Base-by-base conservation (phyloP, 75 land plant genomes). In the Selaginella moellendorffii region DNA sequence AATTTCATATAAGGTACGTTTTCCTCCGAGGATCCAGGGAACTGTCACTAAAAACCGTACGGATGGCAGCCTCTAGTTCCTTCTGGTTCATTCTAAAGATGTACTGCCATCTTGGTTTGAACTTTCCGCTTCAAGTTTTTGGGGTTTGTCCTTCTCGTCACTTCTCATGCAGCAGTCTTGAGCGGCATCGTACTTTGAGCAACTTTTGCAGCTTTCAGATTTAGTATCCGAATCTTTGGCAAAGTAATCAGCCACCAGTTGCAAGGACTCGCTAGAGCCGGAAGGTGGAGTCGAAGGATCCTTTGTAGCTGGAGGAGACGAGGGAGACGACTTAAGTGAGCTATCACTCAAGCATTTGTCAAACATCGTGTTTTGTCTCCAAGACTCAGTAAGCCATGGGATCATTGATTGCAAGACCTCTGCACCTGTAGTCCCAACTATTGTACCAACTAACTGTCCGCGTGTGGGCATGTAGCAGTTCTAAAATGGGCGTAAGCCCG, bases 21-120 rank as follows among this genome's bases (percentile, higher is more conserved):
- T 83, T 88, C 72, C 85, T 72, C 23, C 90, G 76, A n/a, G n/a
- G 95, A 77, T 88, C 95, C 65, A 85, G 75, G 2, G 85, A 74
- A 53, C 81, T 60, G 69, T 88, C 95, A 9, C 73, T 74, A 5
- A 82, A 81, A 52, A 85, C 90, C 60, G 79, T 83, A 31, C 95
- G 70, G 68, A 85, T 80, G 65, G 84, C 95, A 19, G 86, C 68
- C 66, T 88, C 93, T 20, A 88, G 80, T 61, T 88, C 89, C 52
- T 75, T 82, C 62, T 88, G 85, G 72, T 85, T 88, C n/a, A n/a
- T 88, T 30, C 83, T 51, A 51, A 88, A 88, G 61, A 88, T 88
- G 62, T 88, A 88, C 46, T 88, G 87, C 93, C 93, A 88, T 2
- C 93, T 88, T 63, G 93, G 85, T 42, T 64, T n/a, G n/a, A 76